Evolutionary conservation across 371 early-diverging fungal genomes (phyloP).

Genomic region (Phascolomyces articulosus): DNA sequence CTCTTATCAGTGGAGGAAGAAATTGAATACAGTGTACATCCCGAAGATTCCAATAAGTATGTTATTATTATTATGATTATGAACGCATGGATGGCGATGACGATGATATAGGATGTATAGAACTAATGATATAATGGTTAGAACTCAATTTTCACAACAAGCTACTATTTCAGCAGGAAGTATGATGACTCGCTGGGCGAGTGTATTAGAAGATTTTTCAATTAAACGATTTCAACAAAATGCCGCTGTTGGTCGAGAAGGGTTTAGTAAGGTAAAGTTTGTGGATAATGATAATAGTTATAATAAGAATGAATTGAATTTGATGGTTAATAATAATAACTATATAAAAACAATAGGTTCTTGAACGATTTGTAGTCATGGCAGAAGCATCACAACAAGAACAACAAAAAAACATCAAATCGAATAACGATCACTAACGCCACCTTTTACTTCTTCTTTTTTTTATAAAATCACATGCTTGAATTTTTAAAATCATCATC

Average conservation of each 20-base stretch:
- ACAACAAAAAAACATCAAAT: neutral
- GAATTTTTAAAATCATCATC: too few species aligned
- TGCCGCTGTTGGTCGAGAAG: conserved; percentile 76
- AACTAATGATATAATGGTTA: too few species aligned
- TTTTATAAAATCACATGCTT: too few species aligned
- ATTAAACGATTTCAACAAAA: conserved; percentile 87
- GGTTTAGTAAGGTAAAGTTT: conserved; percentile 74
- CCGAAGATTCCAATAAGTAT: conserved; percentile 46
- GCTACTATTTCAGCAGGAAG: conserved; percentile 83
- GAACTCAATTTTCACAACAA: conserved; percentile 80
- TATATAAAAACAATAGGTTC: conserved; percentile 7
- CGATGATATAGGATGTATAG: too few species aligned
- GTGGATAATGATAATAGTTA: too few species aligned
- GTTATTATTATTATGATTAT: neutral
- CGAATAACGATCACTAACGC: neutral
- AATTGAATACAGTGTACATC: conserved; percentile 72
- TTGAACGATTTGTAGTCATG: conserved; percentile 58
- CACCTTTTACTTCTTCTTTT: too few species aligned
- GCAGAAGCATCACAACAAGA: conserved; percentile 32
- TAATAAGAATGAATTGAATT: neutral
- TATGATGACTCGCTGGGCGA: conserved; percentile 73
- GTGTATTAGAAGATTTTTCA: conserved; percentile 87
- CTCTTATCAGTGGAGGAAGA: conserved; percentile 86
- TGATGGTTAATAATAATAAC: neutral
- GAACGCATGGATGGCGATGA: too few species aligned